Percentiles rank a stretch among this genome's conserved stretches.
These are phyloP conservation scores for Russula vinacea DNA, from an alignment of 768 basidiomycete species.

Conservation along the genomic window DNA sequence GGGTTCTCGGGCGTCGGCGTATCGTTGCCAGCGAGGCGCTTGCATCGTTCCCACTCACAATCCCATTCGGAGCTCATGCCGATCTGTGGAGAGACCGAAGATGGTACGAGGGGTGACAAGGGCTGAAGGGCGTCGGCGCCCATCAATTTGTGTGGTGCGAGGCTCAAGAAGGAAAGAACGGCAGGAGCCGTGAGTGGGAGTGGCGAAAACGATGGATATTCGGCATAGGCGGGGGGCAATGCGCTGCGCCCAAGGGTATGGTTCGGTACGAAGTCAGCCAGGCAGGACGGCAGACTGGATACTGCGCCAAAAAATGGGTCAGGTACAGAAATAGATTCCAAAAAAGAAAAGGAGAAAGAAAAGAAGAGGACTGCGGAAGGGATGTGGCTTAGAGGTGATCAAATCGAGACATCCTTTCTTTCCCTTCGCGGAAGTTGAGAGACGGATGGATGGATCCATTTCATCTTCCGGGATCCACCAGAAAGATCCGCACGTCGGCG, in stretches of 20 bases:
- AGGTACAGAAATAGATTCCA: not conserved
- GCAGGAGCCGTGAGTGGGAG: conserved; percentile 68
- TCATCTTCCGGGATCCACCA: conserved; percentile 12
- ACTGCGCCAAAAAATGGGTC: conserved; percentile 42
- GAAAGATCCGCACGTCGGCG: conserved; percentile 18
- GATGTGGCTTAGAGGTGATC: not conserved
- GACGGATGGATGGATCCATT: not conserved
- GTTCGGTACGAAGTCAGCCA: conserved; percentile 58
- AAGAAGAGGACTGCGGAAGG: not conserved
- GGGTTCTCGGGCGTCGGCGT: conserved; percentile 38
- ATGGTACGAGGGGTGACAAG: conserved; percentile 33
- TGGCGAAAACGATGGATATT: conserved; percentile 47
- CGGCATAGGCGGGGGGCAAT: conserved; percentile 34
- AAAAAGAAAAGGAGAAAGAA: not conserved
- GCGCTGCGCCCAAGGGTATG: conserved; percentile 22
- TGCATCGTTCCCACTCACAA: conserved; percentile 63
- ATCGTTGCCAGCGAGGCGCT: conserved; percentile 35
- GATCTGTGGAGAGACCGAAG: conserved; percentile 25
- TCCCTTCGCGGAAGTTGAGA: not conserved
- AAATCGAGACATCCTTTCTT: conserved; percentile 1
- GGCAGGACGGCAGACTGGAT: conserved; percentile 52
- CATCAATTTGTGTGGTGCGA: conserved; percentile 39
- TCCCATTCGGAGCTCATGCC: conserved; percentile 57
- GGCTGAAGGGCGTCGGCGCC: conserved; percentile 31
- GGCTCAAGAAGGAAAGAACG: conserved; percentile 64